phyloP scores from a whole-genome alignment of 306 rosid genomes.

The Lupinus albus region DNA sequence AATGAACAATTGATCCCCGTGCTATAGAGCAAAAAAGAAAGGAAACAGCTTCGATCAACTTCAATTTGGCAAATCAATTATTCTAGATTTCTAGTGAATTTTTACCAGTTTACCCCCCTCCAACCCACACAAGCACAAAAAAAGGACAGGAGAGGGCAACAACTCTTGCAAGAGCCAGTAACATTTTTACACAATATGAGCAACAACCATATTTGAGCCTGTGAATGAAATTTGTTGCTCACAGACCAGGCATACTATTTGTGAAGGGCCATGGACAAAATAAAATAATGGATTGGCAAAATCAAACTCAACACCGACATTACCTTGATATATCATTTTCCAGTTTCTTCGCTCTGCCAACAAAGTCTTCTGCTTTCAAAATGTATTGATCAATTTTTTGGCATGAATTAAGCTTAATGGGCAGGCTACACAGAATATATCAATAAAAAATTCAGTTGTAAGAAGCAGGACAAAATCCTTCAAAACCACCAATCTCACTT shows the following conservation, averaged over 20 bases:
- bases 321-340: conserved; percentile 84
- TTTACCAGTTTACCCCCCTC: too few species aligned
- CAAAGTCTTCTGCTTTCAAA: conserved; percentile 62
- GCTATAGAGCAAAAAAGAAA: neutral
- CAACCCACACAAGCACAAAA: neutral
- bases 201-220: too few species aligned
- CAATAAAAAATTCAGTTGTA: conserved; percentile 36
- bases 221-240: too few species aligned
- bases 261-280: neutral
- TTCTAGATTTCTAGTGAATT: neutral
- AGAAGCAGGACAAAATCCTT: conserved; percentile 4
- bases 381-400: conserved; percentile 52
- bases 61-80: conserved; percentile 27
- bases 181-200: too few species aligned
- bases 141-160: neutral
- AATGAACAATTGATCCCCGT: conserved; percentile 10
- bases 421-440: conserved; percentile 53
- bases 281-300: conserved; percentile 20
- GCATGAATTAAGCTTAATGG: conserved; percentile 52
- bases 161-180: too few species aligned
- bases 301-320: conserved; percentile 35
- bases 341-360: conserved; percentile 65
- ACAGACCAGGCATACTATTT: too few species aligned
- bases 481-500: conserved; percentile 12
- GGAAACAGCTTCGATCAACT: conserved; percentile 9